phyloP scores from a whole-genome alignment of 169 alveolate species.

The Besnoitia besnoiti region DNA sequence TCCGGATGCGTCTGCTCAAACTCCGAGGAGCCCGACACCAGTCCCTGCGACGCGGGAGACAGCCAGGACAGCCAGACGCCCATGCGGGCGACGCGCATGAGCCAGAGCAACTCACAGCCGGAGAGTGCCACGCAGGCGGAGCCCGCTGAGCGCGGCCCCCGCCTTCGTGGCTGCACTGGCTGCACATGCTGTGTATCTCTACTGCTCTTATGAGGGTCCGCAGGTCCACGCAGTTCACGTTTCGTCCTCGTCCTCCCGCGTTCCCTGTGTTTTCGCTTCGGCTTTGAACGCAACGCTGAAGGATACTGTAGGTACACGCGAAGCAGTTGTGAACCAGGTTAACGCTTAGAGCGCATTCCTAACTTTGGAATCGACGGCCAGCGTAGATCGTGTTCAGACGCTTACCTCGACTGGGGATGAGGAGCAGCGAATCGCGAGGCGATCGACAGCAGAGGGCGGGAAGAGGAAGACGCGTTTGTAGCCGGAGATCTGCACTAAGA shows the following conservation, averaged over 20 bases:
- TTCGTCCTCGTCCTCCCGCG: too few species aligned
- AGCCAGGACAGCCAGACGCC: neutral
- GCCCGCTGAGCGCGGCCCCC: too few species aligned
- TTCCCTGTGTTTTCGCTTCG: too few species aligned
- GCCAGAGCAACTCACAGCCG: neutral
- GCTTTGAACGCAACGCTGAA: too few species aligned
- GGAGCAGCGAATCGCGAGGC: constrained; percentile 65
- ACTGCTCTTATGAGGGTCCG: neutral
- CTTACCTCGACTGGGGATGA: constrained; percentile 60
- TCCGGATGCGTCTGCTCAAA: neutral
- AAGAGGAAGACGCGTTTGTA: constrained; percentile 62
- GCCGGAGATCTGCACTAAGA: constrained; percentile 69
- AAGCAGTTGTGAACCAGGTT: too few species aligned
- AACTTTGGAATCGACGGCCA: too few species aligned
- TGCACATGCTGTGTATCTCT: neutral
- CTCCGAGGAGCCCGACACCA: neutral
- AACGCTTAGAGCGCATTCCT: too few species aligned
- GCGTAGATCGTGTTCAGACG: too few species aligned
- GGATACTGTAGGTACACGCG: too few species aligned
- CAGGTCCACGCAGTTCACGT: too few species aligned
- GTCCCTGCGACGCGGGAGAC: neutral
- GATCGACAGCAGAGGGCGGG: constrained; percentile 67
- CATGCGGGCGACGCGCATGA: neutral
- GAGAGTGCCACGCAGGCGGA: too few species aligned
- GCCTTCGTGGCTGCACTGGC: too few species aligned